Evolutionary conservation across 1,139 yeast species (phyloP).

Genomic region (Geotrichum australiense): DNA sequence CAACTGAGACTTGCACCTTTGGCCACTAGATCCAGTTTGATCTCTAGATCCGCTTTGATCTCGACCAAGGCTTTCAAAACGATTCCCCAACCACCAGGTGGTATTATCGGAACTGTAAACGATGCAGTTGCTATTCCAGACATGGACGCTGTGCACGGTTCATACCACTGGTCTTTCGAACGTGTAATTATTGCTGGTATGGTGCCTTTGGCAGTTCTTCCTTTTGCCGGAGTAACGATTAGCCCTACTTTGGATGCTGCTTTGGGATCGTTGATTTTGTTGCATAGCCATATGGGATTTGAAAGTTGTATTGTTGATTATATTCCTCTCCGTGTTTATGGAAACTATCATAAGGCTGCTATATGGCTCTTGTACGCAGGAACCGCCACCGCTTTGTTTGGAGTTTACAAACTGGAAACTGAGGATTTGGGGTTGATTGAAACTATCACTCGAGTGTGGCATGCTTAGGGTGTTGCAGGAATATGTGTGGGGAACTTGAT

Average conservation of each 20-base stretch:
- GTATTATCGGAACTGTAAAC: slow-evolving; percentile 59
- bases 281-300: slow-evolving; percentile 77
- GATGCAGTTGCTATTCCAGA: slow-evolving; percentile 68
- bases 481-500: too few species aligned
- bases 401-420: slow-evolving; percentile 71
- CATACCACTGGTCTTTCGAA: slow-evolving; percentile 87
- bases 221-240: slow-evolving; percentile 59
- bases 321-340: slow-evolving; percentile 79
- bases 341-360: slow-evolving; percentile 59
- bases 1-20: too few species aligned
- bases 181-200: slow-evolving; percentile 59
- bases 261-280: slow-evolving; percentile 53
- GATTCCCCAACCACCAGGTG: slow-evolving; percentile 38
- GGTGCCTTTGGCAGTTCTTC: slow-evolving; percentile 68
- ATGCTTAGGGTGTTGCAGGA: slow-evolving; percentile 40
- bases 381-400: slow-evolving; percentile 65
- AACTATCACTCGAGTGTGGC: slow-evolving; percentile 37
- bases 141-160: slow-evolving; percentile 61
- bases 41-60: too few species aligned
- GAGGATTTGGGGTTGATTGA: slow-evolving; percentile 49
- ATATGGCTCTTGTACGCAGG: slow-evolving; percentile 62
- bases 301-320: slow-evolving; percentile 84
- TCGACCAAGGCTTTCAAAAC: slow-evolving; percentile 31
- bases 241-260: slow-evolving; percentile 67
- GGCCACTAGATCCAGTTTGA: too few species aligned